Evolutionary conservation across 768 basidiomycete species (phyloP).

Genomic region (Serendipita sp.): DNA sequence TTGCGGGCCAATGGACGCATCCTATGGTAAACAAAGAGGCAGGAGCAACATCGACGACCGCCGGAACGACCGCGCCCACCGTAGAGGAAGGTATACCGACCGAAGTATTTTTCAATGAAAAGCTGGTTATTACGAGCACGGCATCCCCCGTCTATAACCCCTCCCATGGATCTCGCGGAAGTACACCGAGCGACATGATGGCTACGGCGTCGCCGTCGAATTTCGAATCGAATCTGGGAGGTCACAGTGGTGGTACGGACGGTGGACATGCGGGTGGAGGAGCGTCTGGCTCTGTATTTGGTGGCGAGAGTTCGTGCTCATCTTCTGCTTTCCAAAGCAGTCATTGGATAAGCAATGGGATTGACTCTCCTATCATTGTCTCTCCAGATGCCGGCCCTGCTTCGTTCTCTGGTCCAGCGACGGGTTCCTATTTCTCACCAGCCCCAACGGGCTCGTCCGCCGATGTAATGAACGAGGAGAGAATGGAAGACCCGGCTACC

Average conservation of each 20-base stretch:
- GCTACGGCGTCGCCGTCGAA: neutral
- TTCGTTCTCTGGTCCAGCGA: neutral
- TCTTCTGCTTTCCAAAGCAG: neutral
- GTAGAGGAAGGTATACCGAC: neutral
- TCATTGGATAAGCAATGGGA: neutral
- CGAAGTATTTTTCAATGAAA: slow-evolving; percentile 1
- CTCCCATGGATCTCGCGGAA: neutral
- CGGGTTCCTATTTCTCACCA: neutral
- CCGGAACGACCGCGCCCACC: too few species aligned
- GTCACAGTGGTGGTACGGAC: neutral
- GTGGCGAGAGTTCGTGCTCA: neutral
- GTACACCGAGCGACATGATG: neutral
- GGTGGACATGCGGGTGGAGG: neutral
- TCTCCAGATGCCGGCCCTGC: neutral
- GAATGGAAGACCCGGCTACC: too few species aligned
- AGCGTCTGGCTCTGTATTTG: neutral
- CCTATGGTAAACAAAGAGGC: neutral
- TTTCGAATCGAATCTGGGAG: neutral
- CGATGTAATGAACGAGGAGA: too few species aligned
- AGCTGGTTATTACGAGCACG: neutral
- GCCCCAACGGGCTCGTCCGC: too few species aligned
- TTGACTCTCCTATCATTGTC: slow-evolving; percentile 1
- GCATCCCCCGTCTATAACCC: neutral
- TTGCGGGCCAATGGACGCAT: neutral
- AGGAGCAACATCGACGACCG: too few species aligned